Evolutionary conservation across 2,329 filamentous ascomycete species (phyloP), one percentile per base, ranked within the genome.

Genomic region (Claviceps cyperi): DNA sequence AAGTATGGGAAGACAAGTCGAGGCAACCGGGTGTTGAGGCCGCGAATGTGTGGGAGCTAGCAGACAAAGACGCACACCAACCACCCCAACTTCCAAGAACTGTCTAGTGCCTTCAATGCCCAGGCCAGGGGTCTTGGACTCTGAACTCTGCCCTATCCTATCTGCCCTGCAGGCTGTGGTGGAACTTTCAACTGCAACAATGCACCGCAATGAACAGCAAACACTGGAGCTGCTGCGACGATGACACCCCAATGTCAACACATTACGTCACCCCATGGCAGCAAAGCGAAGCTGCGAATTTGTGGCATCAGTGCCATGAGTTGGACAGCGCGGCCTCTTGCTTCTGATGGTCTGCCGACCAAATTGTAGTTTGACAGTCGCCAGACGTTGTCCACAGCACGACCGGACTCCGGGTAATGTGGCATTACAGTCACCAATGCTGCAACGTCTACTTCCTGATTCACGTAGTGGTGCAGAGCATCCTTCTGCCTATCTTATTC

Each of bases 401-500:
- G 36, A 43, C 47, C 14, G 1, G 28, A 43, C 24, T 14, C 17
- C 5, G 17, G 24, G 37, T 43, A 22, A 17, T 28, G n/a, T 19
- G 32, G 32, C 38, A 48, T 36, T 28, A n/a, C 14, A 36, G 15
- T 28, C 24, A 17, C 11, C 46, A 19, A 38, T 37, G 4, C 35
- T n/a, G 21, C 45, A 38, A 7, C 4, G 2, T 13, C 11, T 9
- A 19, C 8, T n/a, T 48, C 15, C 4, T 24, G 5, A 8, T 39
- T 40, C 22, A 15, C 32, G 5, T 24, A 32, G 15, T 38, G 17
- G 8, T 15, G 24, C 28, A 11, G 7, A 13, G 13, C 15, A n/a
- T 14, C 19, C 11, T 8, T 32, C 17, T 11, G 36, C 32, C 9
- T 19, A 13, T 17, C n/a, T 22, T 43, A 51, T 24, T 71, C 80